A percentile compares a stretch with the other conserved stretches of the same genome.
These are phyloP conservation scores for Thymus mandschuricus DNA, from an alignment of 257 asterid species.

Conservation along the genomic window DNA sequence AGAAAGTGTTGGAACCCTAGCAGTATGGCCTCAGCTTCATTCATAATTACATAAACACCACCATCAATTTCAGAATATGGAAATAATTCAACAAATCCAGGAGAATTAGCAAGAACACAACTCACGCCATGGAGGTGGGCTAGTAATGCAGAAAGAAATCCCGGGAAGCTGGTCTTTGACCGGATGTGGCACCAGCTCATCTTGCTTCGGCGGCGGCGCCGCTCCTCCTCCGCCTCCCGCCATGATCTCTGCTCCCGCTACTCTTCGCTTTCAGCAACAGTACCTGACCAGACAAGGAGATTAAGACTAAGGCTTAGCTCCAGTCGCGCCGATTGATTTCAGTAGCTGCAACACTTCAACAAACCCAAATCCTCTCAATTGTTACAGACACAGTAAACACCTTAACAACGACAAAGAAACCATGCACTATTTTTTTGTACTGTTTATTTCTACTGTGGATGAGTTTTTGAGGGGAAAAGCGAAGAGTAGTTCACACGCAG, in stretches of 20 bases:
- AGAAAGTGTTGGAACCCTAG: constrained; percentile 96
- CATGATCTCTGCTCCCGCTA: constrained; percentile 38
- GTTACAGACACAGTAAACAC: too few relatives aligned
- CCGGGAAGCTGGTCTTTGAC: constrained; percentile 85
- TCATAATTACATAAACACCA: constrained; percentile 29
- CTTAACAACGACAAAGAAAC: constrained; percentile 18
- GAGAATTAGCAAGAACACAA: constrained; percentile 14
- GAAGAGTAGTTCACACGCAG: constrained; percentile 18
- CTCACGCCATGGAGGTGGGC: constrained; percentile 99
- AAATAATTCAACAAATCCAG: neutral
- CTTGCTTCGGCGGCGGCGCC: constrained; percentile 84
- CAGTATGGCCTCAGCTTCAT: constrained; percentile 93
- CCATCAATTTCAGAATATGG: neutral
- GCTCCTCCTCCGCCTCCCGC: constrained; percentile 77
- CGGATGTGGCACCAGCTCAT: constrained; percentile 75
- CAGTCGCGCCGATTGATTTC: too few relatives aligned
- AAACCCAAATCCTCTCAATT: neutral
- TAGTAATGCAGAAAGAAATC: constrained; percentile 86
- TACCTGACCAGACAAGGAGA: too few relatives aligned
- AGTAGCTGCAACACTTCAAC: too few relatives aligned
- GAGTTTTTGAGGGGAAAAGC: constrained; percentile 11
- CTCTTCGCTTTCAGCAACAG: constrained; percentile 14
- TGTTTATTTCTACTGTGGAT: constrained; percentile 7
- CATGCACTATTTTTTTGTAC: constrained; percentile 29
- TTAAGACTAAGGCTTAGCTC: too few relatives aligned